A percentile compares a stretch with the other conserved stretches of the same genome.
phyloP scores from a whole-genome alignment of 148 eudicot species.

The Rhododendron ferrugineum region DNA sequence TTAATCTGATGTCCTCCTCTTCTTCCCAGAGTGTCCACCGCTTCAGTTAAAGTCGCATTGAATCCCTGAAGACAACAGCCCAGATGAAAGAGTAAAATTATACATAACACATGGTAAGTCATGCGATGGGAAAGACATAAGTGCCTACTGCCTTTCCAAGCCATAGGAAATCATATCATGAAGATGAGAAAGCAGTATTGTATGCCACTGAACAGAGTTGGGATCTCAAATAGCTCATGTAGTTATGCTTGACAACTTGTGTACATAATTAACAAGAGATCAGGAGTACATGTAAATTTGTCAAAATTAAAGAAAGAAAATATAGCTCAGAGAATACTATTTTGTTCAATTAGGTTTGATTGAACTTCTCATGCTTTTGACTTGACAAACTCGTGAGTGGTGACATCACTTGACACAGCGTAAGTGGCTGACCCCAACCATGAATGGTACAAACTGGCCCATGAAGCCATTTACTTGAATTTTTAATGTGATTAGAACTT shows the following conservation, averaged over 20 bases:
- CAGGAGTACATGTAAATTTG: not conserved
- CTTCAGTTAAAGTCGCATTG: slow-evolving; percentile 80
- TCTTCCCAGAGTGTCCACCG: slow-evolving; percentile 80
- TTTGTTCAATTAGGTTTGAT: not conserved
- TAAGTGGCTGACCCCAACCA: not conserved
- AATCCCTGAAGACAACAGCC: slow-evolving; percentile 54
- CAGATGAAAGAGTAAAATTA: not conserved
- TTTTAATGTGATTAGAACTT: not conserved
- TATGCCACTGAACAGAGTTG: not conserved
- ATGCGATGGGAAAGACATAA: not conserved
- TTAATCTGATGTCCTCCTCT: slow-evolving; percentile 88
- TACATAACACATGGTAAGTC: not conserved
- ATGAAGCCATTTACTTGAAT: not conserved
- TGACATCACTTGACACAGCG: not conserved
- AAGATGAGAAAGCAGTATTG: not conserved
- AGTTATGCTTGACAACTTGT: not conserved
- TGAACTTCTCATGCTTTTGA: not conserved
- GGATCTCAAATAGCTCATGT: not conserved
- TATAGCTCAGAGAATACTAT: not conserved
- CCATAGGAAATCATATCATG: not conserved
- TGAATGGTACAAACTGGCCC: not conserved
- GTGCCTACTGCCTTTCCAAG: not conserved
- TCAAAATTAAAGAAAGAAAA: not conserved
- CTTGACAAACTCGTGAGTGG: not conserved
- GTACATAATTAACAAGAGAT: not conserved